phyloP scores from a whole-genome alignment of 495 filamentous ascomycete species.

The Neurospora sp. region DNA sequence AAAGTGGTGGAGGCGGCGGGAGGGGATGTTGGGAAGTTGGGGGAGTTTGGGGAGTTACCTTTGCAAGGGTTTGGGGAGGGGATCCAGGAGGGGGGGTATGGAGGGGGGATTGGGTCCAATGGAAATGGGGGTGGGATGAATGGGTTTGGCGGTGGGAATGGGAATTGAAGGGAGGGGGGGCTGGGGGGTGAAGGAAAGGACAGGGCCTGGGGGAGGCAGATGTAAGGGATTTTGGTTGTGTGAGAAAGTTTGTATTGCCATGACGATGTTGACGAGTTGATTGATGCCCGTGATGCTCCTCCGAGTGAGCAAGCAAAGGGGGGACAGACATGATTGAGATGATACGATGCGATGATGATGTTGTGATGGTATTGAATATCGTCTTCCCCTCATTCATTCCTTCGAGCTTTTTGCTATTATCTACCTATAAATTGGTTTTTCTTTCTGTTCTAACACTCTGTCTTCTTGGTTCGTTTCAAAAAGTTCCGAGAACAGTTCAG shows the following conservation, averaged over 20 bases:
- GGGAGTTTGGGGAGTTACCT: constrained; percentile 15
- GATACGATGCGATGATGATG: background rate
- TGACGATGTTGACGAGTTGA: background rate
- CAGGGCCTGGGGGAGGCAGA: no score
- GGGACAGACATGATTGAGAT: background rate
- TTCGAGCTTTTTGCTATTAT: background rate
- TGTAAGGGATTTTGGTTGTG: no score
- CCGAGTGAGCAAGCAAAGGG: background rate
- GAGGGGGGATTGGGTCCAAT: no score
- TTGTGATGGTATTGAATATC: background rate
- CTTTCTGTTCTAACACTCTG: background rate
- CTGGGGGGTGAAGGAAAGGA: no score
- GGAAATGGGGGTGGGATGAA: no score
- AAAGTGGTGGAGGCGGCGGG: constrained; percentile 68
- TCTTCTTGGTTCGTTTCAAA: no score
- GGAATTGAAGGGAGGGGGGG: no score
- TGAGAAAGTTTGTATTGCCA: background rate
- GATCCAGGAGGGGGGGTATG: no score
- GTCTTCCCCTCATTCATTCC: background rate
- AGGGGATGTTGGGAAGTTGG: constrained; percentile 52
- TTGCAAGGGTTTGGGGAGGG: no score
- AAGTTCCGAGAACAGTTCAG: background rate
- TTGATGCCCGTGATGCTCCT: background rate
- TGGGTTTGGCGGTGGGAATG: no score
- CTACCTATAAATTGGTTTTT: background rate